These are phyloP conservation scores for Cardamine chenopodiifolia DNA, from an alignment of 345 rosid species.

Conservation along the genomic window DNA sequence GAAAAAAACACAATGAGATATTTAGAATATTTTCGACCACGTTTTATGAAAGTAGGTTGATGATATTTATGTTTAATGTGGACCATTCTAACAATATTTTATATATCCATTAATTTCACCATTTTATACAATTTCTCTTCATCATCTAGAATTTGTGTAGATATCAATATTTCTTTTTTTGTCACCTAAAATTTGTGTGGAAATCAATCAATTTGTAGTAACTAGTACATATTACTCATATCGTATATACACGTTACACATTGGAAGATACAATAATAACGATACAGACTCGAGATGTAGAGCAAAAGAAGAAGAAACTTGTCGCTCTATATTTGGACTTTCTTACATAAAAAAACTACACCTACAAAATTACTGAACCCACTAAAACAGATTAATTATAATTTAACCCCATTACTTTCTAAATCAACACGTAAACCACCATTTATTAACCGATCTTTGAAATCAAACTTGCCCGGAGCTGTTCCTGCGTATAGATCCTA, in stretches of 20 bases:
- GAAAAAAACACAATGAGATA: no score
- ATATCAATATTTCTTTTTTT: no score
- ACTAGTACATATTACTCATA: constrained; percentile 13
- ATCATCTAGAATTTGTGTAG: no score
- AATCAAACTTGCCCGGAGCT: constrained; percentile 66
- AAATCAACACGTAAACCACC: background rate
- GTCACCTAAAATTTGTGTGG: background rate
- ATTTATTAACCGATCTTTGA: constrained; percentile 59
- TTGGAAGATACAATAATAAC: background rate
- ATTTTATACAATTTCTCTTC: background rate
- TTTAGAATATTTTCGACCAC: no score
- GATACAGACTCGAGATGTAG: background rate
- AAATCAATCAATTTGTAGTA: background rate
- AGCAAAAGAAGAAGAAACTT: background rate
- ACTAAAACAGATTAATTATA: constrained; percentile 17
- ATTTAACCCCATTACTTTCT: constrained; percentile 20
- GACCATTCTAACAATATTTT: background rate
- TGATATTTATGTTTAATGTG: background rate
- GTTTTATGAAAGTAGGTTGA: background rate
- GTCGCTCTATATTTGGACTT: constrained; percentile 17
- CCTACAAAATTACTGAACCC: constrained; percentile 33
- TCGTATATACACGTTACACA: constrained; percentile 26
- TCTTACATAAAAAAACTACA: constrained; percentile 11
- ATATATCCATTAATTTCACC: background rate
- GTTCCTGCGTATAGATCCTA: constrained; percentile 80